phyloP scores from a whole-genome alignment of 2,329 filamentous ascomycete genomes.

The Gyromitra esculenta region DNA sequence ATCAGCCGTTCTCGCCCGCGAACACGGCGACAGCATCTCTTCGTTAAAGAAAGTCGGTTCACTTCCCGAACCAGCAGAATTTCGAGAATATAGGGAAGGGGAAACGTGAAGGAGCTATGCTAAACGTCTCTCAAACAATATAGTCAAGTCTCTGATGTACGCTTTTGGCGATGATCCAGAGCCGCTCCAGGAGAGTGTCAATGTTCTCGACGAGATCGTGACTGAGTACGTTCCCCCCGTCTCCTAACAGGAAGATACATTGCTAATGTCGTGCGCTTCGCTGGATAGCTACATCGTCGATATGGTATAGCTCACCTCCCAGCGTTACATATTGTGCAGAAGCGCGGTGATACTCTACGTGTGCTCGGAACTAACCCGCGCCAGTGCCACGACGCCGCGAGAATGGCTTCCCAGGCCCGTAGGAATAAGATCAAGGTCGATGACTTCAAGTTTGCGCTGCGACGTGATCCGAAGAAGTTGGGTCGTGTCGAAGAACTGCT shows the following conservation, averaged over 20 bases:
- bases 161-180: constrained; percentile 81
- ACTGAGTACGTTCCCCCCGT: constrained; percentile 97
- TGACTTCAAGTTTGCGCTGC: constrained; percentile 93
- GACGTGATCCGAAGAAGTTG: constrained; percentile 83
- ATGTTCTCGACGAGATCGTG: constrained; percentile 90
- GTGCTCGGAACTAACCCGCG: constrained; percentile 22
- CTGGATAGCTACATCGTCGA: constrained; percentile 48
- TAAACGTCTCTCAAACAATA: constrained; percentile 32
- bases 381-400: constrained; percentile 72
- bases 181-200: constrained; percentile 83
- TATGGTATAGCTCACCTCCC: constrained; percentile 35
- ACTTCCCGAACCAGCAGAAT: constrained; percentile 18
- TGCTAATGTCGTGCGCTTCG: constrained; percentile 18
- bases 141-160: constrained; percentile 78
- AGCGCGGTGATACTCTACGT: not conserved
- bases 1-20: constrained; percentile 55
- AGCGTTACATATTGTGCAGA: constrained; percentile 14
- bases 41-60: constrained; percentile 72
- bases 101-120: not conserved
- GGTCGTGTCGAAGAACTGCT: constrained; percentile 90
- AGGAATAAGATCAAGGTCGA: constrained; percentile 98
- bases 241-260: constrained; percentile 59
- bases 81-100: constrained; percentile 45
- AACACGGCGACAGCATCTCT: constrained; percentile 73
- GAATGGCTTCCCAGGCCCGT: constrained; percentile 83